phyloP scores from a whole-genome alignment of 768 basidiomycete species.

The Boletus edulis region DNA sequence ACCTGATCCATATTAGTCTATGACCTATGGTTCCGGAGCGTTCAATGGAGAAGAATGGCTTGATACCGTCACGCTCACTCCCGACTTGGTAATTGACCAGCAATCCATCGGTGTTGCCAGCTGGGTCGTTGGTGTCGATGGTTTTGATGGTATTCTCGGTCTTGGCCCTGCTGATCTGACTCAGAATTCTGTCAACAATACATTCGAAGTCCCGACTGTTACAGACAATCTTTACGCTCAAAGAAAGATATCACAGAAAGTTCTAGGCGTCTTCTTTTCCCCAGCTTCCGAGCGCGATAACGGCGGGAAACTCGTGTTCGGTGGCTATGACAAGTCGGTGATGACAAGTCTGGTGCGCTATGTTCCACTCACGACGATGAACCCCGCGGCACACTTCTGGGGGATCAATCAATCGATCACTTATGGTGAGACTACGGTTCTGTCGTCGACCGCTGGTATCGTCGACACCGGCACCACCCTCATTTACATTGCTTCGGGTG shows the following conservation, averaged over 20 bases:
- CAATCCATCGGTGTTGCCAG: constrained; percentile 40
- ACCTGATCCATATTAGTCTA: not conserved
- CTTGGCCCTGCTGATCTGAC: constrained; percentile 37
- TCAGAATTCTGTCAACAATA: constrained; percentile 15
- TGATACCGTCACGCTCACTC: constrained; percentile 11
- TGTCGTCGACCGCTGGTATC: constrained; percentile 28
- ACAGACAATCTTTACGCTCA: constrained; percentile 34
- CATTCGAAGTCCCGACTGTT: constrained; percentile 30
- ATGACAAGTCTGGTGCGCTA: constrained; percentile 23
- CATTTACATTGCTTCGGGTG: constrained; percentile 20
- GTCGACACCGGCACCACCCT: constrained; percentile 34
- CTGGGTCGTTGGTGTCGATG: not conserved
- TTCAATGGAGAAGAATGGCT: constrained; percentile 13
- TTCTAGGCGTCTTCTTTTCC: constrained; percentile 33
- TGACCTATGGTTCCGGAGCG: constrained; percentile 1
- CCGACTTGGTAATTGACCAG: not conserved
- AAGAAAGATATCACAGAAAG: constrained; percentile 24
- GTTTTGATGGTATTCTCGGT: constrained; percentile 43
- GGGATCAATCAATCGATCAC: constrained; percentile 34
- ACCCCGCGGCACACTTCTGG: constrained; percentile 29
- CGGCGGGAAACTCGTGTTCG: constrained; percentile 28
- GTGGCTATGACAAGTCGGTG: constrained; percentile 19
- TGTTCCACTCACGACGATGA: constrained; percentile 23
- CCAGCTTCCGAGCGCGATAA: constrained; percentile 21
- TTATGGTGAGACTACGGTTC: constrained; percentile 23